Evolutionary conservation across 305 asterid species (phyloP), one percentile per base, ranked within the genome.

Genomic region (Fraxinus albicans): DNA sequence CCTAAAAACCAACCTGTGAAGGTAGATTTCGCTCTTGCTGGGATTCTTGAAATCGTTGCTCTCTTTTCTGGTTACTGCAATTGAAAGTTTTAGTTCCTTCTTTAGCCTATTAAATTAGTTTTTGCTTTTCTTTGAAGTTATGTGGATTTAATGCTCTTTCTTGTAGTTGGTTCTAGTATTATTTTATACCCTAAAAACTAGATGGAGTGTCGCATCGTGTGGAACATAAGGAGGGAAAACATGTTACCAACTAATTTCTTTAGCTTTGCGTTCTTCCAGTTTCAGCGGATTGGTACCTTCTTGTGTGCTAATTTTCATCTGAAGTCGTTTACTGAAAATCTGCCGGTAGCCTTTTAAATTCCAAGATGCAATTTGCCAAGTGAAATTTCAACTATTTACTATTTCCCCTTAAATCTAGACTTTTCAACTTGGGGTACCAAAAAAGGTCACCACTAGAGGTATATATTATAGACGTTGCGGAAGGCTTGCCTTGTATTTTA

Each of bases 1-100:
- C 91, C 91, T 81, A 87, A 86, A 34, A 90, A 88, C 84, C 91
- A 90, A 36, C 93, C 93, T 78, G 91, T 91, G 15, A 90, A 82
- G 91, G 93, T 90, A 53, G 60, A 50, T 50, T 2, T 58, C 19
- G 4, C 35, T 9, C 7, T 65, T 72, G 69, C 82, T 78, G 23
- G 13, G 42, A 55, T 58, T 21, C n/a, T 27, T 27, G 73, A 73
- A 50, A 79, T 25, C 58, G 12, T 76, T 17, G 78, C 67, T 38
- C 38, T 55, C 69, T 60, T 60, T 84, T 44, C 4, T 78, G 7
- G 33, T 55, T 55, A 36, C 53, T 73, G 76, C 79, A 17, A 9
- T 27, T 29, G 25, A 17, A 31, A 8, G 58, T 70, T 76, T 12
- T 19, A 36, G 42, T 79, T 47, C 77, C 31, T 75, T 19, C n/a